Percentiles rank a stretch among this genome's conserved stretches.
Evolutionary conservation across 2,329 filamentous ascomycete genomes (phyloP).

Genomic region (Aureobasidium pullulans): DNA sequence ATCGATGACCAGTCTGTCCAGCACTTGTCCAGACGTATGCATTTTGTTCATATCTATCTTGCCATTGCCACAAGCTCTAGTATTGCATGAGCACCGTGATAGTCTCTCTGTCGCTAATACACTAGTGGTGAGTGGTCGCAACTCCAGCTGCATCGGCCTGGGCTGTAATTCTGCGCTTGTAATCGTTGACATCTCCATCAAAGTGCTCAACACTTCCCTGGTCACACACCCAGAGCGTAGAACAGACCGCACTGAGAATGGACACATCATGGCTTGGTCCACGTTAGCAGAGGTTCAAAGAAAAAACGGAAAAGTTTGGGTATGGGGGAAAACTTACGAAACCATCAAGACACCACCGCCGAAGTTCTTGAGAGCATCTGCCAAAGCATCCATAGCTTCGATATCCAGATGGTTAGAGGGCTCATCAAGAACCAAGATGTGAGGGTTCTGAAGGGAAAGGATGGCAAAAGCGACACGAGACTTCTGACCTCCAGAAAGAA

Average conservation of each 20-base stretch:
- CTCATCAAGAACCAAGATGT: slow-evolving; percentile 96
- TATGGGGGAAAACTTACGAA: slow-evolving; percentile 36
- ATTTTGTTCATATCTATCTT: too few relatives aligned
- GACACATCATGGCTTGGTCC: slow-evolving; percentile 73
- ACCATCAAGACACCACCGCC: slow-evolving; percentile 97
- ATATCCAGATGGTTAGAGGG: slow-evolving; percentile 98
- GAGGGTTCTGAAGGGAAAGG: slow-evolving; percentile 83
- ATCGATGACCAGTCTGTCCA: too few relatives aligned
- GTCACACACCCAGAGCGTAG: slow-evolving; percentile 92
- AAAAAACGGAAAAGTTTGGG: neutral
- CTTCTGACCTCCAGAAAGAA: slow-evolving; percentile 95
- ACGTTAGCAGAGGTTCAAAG: neutral
- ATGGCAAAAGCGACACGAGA: slow-evolving; percentile 98
- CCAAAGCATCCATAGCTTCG: slow-evolving; percentile 95
- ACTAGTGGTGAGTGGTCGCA: slow-evolving; percentile 47
- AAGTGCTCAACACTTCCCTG: slow-evolving; percentile 93
- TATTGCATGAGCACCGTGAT: neutral
- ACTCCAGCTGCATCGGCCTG: slow-evolving; percentile 86
- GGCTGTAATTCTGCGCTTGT: slow-evolving; percentile 91
- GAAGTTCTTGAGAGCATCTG: slow-evolving; percentile 75
- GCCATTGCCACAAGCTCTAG: neutral
- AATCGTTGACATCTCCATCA: slow-evolving; percentile 85
- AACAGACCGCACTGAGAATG: slow-evolving; percentile 95
- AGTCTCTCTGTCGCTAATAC: neutral
- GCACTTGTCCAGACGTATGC: neutral